A percentile compares a stretch with the other conserved stretches of the same genome.
These are phyloP conservation scores for Magnolia sinica DNA, from an alignment of 164 flowering plant species.

Conservation along the genomic window DNA sequence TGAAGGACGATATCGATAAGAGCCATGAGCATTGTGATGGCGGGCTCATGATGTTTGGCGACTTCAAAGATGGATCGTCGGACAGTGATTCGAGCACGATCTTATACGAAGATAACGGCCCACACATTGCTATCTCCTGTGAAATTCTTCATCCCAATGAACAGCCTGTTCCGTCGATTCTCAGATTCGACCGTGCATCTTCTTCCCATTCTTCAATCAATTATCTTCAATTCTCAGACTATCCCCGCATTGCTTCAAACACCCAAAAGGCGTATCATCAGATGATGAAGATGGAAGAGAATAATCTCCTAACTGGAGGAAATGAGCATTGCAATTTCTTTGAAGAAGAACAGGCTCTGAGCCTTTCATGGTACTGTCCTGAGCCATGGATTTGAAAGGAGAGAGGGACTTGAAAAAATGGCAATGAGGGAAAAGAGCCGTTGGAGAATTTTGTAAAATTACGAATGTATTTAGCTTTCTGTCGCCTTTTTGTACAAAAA, in stretches of 20 bases:
- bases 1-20: background rate
- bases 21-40: conserved; percentile 15
- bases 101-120: conserved; percentile 68
- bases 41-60: conserved; percentile 24
- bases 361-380: conserved; percentile 70
- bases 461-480: background rate
- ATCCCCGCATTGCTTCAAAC: conserved; percentile 12
- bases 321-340: conserved; percentile 68
- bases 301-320: conserved; percentile 63
- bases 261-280: conserved; percentile 37
- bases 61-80: conserved; percentile 64
- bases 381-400: conserved; percentile 59
- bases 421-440: background rate
- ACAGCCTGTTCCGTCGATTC: conserved; percentile 10
- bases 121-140: conserved; percentile 36
- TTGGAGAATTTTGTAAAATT: background rate
- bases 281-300: conserved; percentile 78
- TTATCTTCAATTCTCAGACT: conserved; percentile 36
- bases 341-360: conserved; percentile 81
- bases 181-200: conserved; percentile 7
- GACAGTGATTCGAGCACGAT: conserved; percentile 94
- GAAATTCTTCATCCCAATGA: conserved; percentile 24
- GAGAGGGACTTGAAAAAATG: background rate
- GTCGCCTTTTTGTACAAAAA: too few species aligned
- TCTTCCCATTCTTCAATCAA: conserved; percentile 30